phyloP scores from a whole-genome alignment of 1,139 yeast genomes.

The Taphrina populina region DNA sequence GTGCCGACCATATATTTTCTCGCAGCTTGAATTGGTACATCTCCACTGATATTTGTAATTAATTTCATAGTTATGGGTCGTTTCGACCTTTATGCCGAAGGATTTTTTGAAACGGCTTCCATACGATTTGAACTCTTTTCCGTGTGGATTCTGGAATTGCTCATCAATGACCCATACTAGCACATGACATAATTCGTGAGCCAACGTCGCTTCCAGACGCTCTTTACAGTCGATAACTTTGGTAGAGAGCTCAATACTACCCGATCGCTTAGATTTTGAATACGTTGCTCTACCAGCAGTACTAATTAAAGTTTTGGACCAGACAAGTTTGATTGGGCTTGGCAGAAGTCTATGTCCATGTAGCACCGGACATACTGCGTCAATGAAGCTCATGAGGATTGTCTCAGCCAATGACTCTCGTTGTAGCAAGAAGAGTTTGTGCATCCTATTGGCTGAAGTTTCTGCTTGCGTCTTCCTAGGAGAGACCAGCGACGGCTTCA shows the following conservation, averaged over 20 bases:
- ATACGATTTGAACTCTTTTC: constrained; percentile 31
- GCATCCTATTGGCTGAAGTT: no score
- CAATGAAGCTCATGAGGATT: not conserved
- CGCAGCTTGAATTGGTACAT: constrained; percentile 24
- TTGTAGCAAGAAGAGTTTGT: no score
- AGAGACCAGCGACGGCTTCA: no score
- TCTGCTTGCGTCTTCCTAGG: no score
- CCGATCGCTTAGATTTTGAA: constrained; percentile 3
- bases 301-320: constrained; percentile 19
- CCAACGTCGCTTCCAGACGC: constrained; percentile 28
- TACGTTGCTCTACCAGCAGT: constrained; percentile 32
- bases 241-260: constrained; percentile 34
- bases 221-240: constrained; percentile 32
- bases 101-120: constrained; percentile 3
- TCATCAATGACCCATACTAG: constrained; percentile 30
- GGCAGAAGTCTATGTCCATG: no score
- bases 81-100: constrained; percentile 26
- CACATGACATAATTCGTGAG: constrained; percentile 35
- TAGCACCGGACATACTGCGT: constrained; percentile 1
- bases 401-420: not conserved
- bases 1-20: constrained; percentile 31
- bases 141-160: constrained; percentile 31
- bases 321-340: constrained; percentile 14
- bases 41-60: constrained; percentile 34
- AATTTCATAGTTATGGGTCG: constrained; percentile 34